Evolutionary conservation across 1,284 basidiomycete species (phyloP), one percentile per base, ranked within the genome.

Genomic region (Meripilus lineatus): DNA sequence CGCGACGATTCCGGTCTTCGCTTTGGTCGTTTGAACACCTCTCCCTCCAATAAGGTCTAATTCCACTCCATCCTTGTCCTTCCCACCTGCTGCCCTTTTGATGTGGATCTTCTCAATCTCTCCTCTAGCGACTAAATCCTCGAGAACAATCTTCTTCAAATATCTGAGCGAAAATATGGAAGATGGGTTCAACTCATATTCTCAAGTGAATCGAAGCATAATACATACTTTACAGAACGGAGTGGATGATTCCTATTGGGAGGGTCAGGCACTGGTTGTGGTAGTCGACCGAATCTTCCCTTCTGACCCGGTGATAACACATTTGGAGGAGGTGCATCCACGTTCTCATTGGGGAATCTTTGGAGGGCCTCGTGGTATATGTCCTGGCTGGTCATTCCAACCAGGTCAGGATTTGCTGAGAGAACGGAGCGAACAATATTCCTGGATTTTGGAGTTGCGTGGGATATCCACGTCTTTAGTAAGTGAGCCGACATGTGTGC

Each of bases 111-210:
- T 49, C 33, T 40, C 47, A 4, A 51, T 20, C 30, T 48, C 44
- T n/a, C 38, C 33, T 15, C 20, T 14, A 4, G 13, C 38, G 11
- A 30, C 51, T 41, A 56, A 42, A 26, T 49, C 30, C 22, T 45
- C 47, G 13, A 56, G 26, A 1, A 56, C 51, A 30, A 48, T 30
- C 35, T 42, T 50, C 33, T 56, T 56, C 21, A 56, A 42, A 32
- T 46, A 51, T 24, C 55, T 56, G 23, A 25, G 28, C 15, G 13
- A 8, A 32, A 28, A 13, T n/a, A 44, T 20, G 21, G 2, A 13
- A 4, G 15, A 15, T 40, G 10, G 37, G 6, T 18, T 18, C 33
- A 10, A 40, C 38, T 30, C 11, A 18, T 6, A 26, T 11, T 39
- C 15, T 8, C 10, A 38, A 21, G 3, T 5, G 10, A 24, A 18